Evolutionary conservation across 2,329 filamentous ascomycete species (phyloP).

Genomic region (Zymoseptoria crescenta): DNA sequence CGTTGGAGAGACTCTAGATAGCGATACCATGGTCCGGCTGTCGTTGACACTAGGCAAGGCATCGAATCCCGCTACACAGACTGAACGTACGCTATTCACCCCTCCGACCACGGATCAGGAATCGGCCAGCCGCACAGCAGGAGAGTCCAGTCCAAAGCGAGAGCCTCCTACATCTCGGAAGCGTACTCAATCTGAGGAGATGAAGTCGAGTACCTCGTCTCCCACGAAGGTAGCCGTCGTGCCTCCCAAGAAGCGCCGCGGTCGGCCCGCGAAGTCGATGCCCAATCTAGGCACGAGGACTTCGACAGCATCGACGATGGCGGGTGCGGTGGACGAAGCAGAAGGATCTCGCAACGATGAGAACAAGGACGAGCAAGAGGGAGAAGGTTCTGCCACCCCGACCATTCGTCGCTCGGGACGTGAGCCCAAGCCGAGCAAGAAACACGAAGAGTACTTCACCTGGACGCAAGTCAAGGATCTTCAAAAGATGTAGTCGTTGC

Average conservation of each 20-base stretch:
- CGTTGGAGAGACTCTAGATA: neutral
- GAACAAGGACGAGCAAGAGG: neutral
- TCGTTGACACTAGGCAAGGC: neutral
- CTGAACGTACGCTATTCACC: neutral
- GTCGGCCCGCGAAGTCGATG: neutral
- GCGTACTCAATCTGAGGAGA: neutral
- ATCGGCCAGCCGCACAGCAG: neutral
- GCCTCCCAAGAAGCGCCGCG: neutral
- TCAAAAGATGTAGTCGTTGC: neutral
- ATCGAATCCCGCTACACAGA: neutral
- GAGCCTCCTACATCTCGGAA: neutral
- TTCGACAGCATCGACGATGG: neutral
- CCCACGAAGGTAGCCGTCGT: constrained; percentile 32
- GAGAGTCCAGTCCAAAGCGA: neutral
- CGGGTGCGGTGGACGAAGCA: neutral
- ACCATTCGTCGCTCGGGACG: neutral
- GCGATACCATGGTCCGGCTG: neutral
- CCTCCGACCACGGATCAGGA: neutral
- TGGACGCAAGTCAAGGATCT: neutral
- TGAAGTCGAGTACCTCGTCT: neutral
- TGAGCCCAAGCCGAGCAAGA: neutral
- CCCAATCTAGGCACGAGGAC: neutral
- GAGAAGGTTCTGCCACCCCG: neutral
- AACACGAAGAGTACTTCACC: neutral
- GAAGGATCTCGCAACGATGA: neutral